A percentile compares a stretch with the other conserved stretches of the same genome.
Conservation (phyloP, 2,329 filamentous ascomycete species). For the Xylaria arbuscula region DNA sequence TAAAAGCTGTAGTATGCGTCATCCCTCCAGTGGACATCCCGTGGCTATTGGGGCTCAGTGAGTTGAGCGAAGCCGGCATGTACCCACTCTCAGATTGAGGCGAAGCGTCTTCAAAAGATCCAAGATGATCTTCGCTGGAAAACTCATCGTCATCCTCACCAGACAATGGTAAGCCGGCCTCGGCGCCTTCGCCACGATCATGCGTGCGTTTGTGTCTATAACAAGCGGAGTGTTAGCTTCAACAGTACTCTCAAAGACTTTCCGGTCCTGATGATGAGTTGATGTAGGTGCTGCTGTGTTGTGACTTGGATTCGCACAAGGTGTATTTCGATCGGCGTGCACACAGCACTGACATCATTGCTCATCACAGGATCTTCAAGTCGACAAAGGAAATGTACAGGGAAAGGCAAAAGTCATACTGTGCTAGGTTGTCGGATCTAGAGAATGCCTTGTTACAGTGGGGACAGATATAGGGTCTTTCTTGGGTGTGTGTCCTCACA, state of each 20-base stretch:
- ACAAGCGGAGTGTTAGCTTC: slow-evolving; percentile 55
- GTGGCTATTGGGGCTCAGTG: slow-evolving; percentile 52
- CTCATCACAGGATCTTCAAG: slow-evolving; percentile 56
- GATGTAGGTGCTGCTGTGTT: slow-evolving; percentile 53
- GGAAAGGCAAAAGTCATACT: slow-evolving; percentile 71
- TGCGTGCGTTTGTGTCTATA: slow-evolving; percentile 84
- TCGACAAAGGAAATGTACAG: slow-evolving; percentile 52
- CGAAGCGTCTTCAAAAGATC: slow-evolving; percentile 81
- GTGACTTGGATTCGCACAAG: slow-evolving; percentile 49
- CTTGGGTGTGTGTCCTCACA: slow-evolving; percentile 98
- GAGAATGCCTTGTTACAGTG: slow-evolving; percentile 99
- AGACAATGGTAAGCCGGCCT: slow-evolving; percentile 70
- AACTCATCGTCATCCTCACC: slow-evolving; percentile 89
- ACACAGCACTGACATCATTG: slow-evolving; percentile 53
- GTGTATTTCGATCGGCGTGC: slow-evolving; percentile 47
- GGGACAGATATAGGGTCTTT: slow-evolving; percentile 96
- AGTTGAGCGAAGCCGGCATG: slow-evolving; percentile 63
- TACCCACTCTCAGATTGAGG: slow-evolving; percentile 77
- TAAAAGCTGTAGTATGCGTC: slow-evolving; percentile 58
- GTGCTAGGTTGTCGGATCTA: slow-evolving; percentile 97
- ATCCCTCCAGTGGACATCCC: slow-evolving; percentile 47
- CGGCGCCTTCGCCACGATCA: slow-evolving; percentile 71
- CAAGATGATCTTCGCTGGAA: slow-evolving; percentile 84
- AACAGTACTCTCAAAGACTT: slow-evolving; percentile 34
- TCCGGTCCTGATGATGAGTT: slow-evolving; percentile 48